Conservation (phyloP, 495 filamentous ascomycete genomes). For the Achaetomiella virescens region DNA sequence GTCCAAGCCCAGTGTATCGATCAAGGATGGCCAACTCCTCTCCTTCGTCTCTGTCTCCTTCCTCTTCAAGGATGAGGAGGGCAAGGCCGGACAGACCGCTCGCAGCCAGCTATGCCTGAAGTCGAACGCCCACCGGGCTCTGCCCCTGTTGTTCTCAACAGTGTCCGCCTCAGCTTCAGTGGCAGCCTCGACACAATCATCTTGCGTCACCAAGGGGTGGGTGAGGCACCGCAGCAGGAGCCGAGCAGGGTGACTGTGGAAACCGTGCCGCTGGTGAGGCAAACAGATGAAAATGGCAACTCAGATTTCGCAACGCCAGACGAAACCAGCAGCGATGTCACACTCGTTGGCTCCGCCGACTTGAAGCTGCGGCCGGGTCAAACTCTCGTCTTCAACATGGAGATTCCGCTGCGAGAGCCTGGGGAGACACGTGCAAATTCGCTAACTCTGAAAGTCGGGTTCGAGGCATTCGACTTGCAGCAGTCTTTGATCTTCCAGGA, state of each 20-base stretch:
- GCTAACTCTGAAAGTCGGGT: slow-evolving; percentile 55
- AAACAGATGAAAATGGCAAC: slow-evolving; percentile 17
- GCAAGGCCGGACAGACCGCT: slow-evolving; percentile 75
- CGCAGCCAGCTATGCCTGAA: slow-evolving; percentile 65
- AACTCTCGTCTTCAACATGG: slow-evolving; percentile 64
- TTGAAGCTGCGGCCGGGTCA: slow-evolving; percentile 63
- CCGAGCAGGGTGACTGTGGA: slow-evolving; percentile 11
- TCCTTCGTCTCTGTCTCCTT: slow-evolving; percentile 69
- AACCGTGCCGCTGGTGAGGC: slow-evolving; percentile 10
- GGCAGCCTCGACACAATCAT: slow-evolving; percentile 59
- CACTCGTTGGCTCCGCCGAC: slow-evolving; percentile 52
- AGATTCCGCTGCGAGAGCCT: slow-evolving; percentile 69
- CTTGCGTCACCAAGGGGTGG: slow-evolving; percentile 32
- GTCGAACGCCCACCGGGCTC: slow-evolving; percentile 62
- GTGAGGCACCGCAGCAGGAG: neutral
- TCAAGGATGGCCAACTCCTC: slow-evolving; percentile 60
- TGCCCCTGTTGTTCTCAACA: slow-evolving; percentile 56
- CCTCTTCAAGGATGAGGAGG: slow-evolving; percentile 65
- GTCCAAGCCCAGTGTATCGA: slow-evolving; percentile 56
- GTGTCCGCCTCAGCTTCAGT: slow-evolving; percentile 60
- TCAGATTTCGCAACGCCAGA: slow-evolving; percentile 23
- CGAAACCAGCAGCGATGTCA: slow-evolving; percentile 17
- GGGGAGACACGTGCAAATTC: slow-evolving; percentile 64
- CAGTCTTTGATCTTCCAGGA: slow-evolving; percentile 53
- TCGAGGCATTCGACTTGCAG: slow-evolving; percentile 61